Base-by-base conservation (phyloP, 108 stramenopile genomes). In the Skeletonema grethae region DNA sequence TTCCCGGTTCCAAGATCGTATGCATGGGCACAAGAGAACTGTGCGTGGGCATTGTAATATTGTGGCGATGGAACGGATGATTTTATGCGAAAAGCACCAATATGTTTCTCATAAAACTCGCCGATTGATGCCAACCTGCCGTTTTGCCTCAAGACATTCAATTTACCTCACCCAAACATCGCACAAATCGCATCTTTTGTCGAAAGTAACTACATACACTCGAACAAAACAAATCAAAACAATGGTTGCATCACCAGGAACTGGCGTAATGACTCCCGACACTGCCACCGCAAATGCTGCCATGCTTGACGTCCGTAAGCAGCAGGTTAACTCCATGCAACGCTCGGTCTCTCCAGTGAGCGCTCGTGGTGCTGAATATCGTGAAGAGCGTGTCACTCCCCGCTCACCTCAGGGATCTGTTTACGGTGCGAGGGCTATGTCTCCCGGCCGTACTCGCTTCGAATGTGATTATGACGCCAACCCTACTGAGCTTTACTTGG, bases 391-490 rank as follows among this genome's bases (percentile, higher is more conserved):
- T 29, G 62, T 72, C 24, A 72, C 70, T 34, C 22, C 50, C 45
- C 55, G 58, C 63, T 29, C 53, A 43, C 41, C 48, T 58, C n/a
- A 18, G 25, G 38, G 28, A 36, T 48, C 76, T 7, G 34, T 57
- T 41, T 41, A 39, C 70, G 6, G 34, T 34, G 45, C 24, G 7
- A 70, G 48, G 25, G 34, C n/a, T 43, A 32, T 18, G 43, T n/a
- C 50, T 29, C 55, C 63, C 11, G 73, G 56, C 16, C 58, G 48
- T 5, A 46, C 69, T 39, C 57, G 43, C 57, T 63, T 70, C 30
- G 92, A 94, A 69, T 87, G 87, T 30, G 89, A 94, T 56, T 94
- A 83, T 67, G 90, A 94, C 67, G 67, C 71, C 66, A 87, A 91
- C 62, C 91, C 91, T 31, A 90, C 90, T 12, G 84, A 86, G 22